A percentile compares a stretch with the other conserved stretches of the same genome.
These are phyloP conservation scores for Drechmeria coniospora DNA, from an alignment of 2,329 filamentous ascomycete genomes.

Conservation along the genomic window DNA sequence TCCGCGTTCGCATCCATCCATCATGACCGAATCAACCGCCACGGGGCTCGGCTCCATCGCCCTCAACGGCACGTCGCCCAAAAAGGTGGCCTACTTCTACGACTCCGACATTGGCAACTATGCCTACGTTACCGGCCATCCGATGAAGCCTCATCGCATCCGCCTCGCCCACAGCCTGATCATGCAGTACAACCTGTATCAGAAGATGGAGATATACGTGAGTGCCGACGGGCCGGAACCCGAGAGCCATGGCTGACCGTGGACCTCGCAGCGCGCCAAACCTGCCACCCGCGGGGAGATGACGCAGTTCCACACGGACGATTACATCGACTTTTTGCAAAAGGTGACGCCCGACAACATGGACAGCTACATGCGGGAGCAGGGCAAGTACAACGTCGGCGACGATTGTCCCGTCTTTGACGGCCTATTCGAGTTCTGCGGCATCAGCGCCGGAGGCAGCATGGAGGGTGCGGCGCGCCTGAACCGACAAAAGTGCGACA, in stretches of 20 bases:
- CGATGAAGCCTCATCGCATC: constrained; percentile 97
- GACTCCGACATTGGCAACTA: constrained; percentile 97
- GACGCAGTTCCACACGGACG: constrained; percentile 83
- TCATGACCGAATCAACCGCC: constrained; percentile 21
- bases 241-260: not conserved
- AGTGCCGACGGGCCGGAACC: constrained; percentile 21
- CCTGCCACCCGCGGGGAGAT: constrained; percentile 81
- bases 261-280: constrained; percentile 50
- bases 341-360: constrained; percentile 98
- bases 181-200: constrained; percentile 88
- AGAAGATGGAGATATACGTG: constrained; percentile 92
- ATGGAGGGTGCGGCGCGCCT: constrained; percentile 87
- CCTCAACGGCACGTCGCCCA: constrained; percentile 35
- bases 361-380: constrained; percentile 82
- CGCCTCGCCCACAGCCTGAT: constrained; percentile 91
- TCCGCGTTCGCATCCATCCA: constrained; percentile 2
- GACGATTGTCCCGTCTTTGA: constrained; percentile 98
- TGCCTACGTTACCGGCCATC: constrained; percentile 90
- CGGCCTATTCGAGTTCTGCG: constrained; percentile 92
- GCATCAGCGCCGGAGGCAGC: constrained; percentile 83
- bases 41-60: constrained; percentile 28
- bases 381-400: constrained; percentile 85
- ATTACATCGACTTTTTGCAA: constrained; percentile 89
- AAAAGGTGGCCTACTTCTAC: constrained; percentile 96
- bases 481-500: constrained; percentile 82